phyloP scores from a whole-genome alignment of 305 asterid genomes.

The Lippia alba region DNA sequence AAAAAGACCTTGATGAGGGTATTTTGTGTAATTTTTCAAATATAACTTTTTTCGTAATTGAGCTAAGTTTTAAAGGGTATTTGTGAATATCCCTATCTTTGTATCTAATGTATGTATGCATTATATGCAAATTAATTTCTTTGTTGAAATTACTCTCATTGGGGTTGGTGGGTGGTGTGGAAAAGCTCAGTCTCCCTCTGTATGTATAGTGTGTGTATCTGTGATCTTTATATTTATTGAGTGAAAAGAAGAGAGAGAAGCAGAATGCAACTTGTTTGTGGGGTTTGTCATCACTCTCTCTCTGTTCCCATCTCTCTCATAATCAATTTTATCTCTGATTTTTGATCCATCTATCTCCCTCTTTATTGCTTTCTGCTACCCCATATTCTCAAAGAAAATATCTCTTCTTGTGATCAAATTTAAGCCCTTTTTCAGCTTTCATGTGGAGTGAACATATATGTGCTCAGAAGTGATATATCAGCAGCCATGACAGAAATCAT shows the following conservation, averaged over 20 bases:
- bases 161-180: slow-evolving; percentile 48
- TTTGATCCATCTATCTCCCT: slow-evolving; percentile 43
- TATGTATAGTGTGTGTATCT: slow-evolving; percentile 22
- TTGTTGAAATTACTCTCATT: slow-evolving; percentile 27
- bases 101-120: slow-evolving; percentile 1
- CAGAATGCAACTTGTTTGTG: slow-evolving; percentile 48
- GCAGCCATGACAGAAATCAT: slow-evolving; percentile 25
- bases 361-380: slow-evolving; percentile 42
- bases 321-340: slow-evolving; percentile 42
- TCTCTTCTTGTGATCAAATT: slow-evolving; percentile 38
- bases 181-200: slow-evolving; percentile 27
- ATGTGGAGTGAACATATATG: slow-evolving; percentile 7
- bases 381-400: slow-evolving; percentile 30
- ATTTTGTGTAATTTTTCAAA: too few relatives aligned
- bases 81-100: neutral
- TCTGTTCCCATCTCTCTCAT: slow-evolving; percentile 39
- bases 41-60: too few relatives aligned
- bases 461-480: neutral
- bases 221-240: slow-evolving; percentile 50
- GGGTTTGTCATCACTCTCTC: slow-evolving; percentile 41
- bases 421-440: slow-evolving; percentile 23
- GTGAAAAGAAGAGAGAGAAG: slow-evolving; percentile 41
- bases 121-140: slow-evolving; percentile 17
- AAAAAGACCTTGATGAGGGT: too few relatives aligned
- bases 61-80: too few relatives aligned